Conservation (phyloP, 192 early-diverging fungal genomes). For the Pilaira anomala region DNA sequence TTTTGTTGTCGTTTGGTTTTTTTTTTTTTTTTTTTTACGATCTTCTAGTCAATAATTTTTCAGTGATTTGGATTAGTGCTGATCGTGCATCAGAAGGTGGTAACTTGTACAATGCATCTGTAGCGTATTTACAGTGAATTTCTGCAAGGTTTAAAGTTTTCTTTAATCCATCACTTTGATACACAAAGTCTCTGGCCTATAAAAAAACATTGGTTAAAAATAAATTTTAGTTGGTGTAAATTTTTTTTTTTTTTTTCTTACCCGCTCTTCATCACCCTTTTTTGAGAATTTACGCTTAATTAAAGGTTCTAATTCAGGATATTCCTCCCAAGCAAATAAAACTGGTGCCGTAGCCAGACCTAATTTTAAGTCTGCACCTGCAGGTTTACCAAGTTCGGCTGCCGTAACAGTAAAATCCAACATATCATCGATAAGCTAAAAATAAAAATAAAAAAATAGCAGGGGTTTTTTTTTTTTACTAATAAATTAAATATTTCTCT, state of each 20-base stretch:
- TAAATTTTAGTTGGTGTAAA: slow-evolving; percentile 6
- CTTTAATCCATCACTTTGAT: slow-evolving; percentile 73
- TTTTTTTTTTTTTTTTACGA: neutral
- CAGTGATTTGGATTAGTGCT: slow-evolving; percentile 76
- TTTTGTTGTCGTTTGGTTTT: neutral
- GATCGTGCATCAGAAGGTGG: slow-evolving; percentile 72
- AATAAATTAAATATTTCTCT: slow-evolving; percentile 5
- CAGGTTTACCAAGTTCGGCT: slow-evolving; percentile 85
- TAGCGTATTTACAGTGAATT: slow-evolving; percentile 72
- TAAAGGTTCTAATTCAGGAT: slow-evolving; percentile 75
- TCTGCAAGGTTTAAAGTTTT: slow-evolving; percentile 74
- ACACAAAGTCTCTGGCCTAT: slow-evolving; percentile 76
- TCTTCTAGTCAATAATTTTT: slow-evolving; percentile 77
- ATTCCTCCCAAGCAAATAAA: slow-evolving; percentile 88
- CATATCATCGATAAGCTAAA: slow-evolving; percentile 84
- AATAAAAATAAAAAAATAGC: slow-evolving; percentile 7
- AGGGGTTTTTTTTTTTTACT: neutral
- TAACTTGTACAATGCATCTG: slow-evolving; percentile 61
- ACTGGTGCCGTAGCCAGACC: slow-evolving; percentile 94
- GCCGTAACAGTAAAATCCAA: slow-evolving; percentile 80
- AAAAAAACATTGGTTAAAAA: neutral
- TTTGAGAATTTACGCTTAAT: slow-evolving; percentile 84
- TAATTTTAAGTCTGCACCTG: slow-evolving; percentile 83
- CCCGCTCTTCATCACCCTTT: slow-evolving; percentile 73
- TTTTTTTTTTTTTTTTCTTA: slow-evolving; percentile 25